Conservation (phyloP, 1,139 yeast species). For the Taphrina communis region DNA sequence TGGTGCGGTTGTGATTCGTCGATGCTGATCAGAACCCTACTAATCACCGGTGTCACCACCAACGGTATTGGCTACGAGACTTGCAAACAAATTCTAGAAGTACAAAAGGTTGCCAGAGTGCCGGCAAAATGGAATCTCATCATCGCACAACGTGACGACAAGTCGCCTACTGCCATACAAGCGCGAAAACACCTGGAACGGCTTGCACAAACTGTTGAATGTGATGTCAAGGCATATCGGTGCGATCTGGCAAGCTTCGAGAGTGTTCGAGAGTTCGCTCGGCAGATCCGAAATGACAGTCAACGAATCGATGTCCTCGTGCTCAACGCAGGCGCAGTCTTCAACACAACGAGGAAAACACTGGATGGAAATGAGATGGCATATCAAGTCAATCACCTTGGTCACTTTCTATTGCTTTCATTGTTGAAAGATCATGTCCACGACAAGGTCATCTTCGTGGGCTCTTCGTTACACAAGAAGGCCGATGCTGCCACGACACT, state of each 20-base stretch:
- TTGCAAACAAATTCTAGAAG: slow-evolving; percentile 11
- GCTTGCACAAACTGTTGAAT: neutral
- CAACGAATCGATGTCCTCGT: slow-evolving; percentile 23
- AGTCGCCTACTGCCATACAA: slow-evolving; percentile 7
- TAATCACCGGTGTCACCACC: slow-evolving; percentile 31
- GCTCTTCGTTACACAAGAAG: slow-evolving; percentile 31
- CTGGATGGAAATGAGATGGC: slow-evolving; percentile 22
- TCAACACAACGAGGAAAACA: slow-evolving; percentile 5
- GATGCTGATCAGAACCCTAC: slow-evolving; percentile 12
- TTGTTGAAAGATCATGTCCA: slow-evolving; percentile 14
- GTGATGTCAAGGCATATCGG: slow-evolving; percentile 1
- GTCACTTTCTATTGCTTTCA: slow-evolving; percentile 30
- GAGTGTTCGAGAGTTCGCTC: slow-evolving; percentile 26
- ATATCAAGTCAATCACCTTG: slow-evolving; percentile 32
- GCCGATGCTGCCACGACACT: slow-evolving; percentile 15
- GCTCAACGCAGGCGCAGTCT: slow-evolving; percentile 25
- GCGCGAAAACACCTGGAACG: slow-evolving; percentile 12
- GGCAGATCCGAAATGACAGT: neutral
- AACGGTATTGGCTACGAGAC: slow-evolving; percentile 28
- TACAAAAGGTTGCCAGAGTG: slow-evolving; percentile 27
- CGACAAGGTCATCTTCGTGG: slow-evolving; percentile 34
- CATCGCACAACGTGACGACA: slow-evolving; percentile 39
- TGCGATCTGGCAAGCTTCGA: slow-evolving; percentile 34
- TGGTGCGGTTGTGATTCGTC: no score
- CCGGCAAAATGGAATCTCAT: slow-evolving; percentile 27